Percentiles rank a stretch among this genome's conserved stretches.
phyloP scores from a whole-genome alignment of 2,329 filamentous ascomycete genomes.

The Zalaria sp. region DNA sequence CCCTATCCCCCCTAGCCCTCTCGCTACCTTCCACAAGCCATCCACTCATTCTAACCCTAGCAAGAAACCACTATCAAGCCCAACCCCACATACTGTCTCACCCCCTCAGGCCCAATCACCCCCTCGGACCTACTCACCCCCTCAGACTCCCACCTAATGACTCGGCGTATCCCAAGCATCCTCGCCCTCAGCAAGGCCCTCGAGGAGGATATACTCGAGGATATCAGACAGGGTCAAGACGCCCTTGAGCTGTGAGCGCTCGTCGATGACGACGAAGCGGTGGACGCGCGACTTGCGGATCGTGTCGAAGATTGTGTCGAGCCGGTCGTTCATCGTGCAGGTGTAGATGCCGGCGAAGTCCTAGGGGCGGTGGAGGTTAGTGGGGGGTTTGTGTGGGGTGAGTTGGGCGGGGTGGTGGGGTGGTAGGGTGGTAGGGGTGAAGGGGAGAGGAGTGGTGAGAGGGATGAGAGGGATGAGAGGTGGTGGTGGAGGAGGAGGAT shows the following conservation, averaged over 20 bases:
- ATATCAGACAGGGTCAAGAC: constrained; percentile 93
- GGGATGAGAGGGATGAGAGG: no score
- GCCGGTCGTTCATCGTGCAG: constrained; percentile 76
- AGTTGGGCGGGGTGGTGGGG: no score
- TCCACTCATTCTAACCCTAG: no score
- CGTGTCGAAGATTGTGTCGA: constrained; percentile 94
- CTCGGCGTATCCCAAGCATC: neutral
- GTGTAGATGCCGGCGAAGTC: constrained; percentile 97
- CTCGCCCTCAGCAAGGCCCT: constrained; percentile 37
- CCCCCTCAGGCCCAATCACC: no score
- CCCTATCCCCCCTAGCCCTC: no score
- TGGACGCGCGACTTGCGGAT: constrained; percentile 92
- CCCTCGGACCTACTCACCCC: no score
- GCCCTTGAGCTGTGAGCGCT: constrained; percentile 71
- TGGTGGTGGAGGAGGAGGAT: constrained; percentile 1
- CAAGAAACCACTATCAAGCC: no score
- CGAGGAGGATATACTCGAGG: constrained; percentile 79
- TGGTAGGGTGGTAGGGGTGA: no score
- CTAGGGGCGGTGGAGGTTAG: constrained; percentile 20
- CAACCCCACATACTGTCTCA: no score
- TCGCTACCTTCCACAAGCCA: no score
- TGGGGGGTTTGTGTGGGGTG: no score
- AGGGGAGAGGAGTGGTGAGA: no score
- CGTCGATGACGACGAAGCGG: constrained; percentile 82
- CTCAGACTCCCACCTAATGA: neutral